phyloP scores from a whole-genome alignment of 2,329 filamentous ascomycete species.

The Microthyrium microscopicum region DNA sequence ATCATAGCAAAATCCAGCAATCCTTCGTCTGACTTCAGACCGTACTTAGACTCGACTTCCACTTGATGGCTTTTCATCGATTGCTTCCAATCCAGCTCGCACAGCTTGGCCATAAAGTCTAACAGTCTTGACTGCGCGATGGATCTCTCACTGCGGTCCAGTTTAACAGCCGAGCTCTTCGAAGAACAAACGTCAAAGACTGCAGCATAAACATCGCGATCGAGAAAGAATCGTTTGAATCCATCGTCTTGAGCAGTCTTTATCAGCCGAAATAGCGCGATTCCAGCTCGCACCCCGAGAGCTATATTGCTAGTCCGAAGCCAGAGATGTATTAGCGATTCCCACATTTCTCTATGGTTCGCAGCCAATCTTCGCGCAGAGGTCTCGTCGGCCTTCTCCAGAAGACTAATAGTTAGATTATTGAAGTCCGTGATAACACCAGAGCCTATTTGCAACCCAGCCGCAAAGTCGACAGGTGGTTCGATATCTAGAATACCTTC shows the following conservation, averaged over 20 bases:
- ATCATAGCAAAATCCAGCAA: constrained; percentile 38
- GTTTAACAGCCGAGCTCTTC: constrained; percentile 22
- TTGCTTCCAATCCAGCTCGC: constrained; percentile 36
- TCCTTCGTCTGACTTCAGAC: constrained; percentile 19
- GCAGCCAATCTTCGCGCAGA: constrained; percentile 41
- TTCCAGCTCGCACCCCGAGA: constrained; percentile 36
- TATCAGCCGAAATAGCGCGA: constrained; percentile 36
- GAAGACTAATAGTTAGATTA: constrained; percentile 35
- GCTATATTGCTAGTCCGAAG: constrained; percentile 38
- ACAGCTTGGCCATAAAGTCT: constrained; percentile 38
- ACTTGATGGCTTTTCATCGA: constrained; percentile 34
- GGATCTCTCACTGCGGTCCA: constrained; percentile 38
- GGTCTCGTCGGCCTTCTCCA: constrained; percentile 37
- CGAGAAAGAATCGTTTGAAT: constrained; percentile 41
- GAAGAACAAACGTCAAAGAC: constrained; percentile 40
- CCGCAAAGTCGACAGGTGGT: constrained; percentile 35
- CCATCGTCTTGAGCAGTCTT: constrained; percentile 19
- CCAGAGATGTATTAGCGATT: constrained; percentile 40
- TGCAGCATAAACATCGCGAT: constrained; percentile 39
- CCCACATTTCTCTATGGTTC: constrained; percentile 36
- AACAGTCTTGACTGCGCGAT: constrained; percentile 44
- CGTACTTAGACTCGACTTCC: constrained; percentile 31
- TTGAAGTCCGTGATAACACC: constrained; percentile 39
- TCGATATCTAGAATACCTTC: constrained; percentile 30
- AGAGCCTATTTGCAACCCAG: constrained; percentile 34